Evolutionary conservation across 257 asterid genomes (phyloP).

Genomic region (Solanum medicagineum): DNA sequence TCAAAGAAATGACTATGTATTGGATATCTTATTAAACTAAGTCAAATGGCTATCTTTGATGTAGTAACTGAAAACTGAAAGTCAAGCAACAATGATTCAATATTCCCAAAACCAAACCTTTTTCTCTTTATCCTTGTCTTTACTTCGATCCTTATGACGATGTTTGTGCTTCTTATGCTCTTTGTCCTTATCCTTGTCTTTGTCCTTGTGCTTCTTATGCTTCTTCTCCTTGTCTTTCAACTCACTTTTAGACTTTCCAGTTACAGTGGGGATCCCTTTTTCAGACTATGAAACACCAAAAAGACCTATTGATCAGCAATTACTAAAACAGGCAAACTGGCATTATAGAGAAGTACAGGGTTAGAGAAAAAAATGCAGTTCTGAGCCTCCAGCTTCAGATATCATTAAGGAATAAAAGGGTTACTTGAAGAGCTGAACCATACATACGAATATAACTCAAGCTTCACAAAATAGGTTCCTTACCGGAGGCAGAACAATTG

Average conservation of each 20-base stretch:
- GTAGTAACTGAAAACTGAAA: neutral
- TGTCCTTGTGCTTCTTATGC: constrained; percentile 82
- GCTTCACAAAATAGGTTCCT: constrained; percentile 20
- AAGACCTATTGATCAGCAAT: constrained; percentile 12
- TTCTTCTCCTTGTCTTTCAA: constrained; percentile 86
- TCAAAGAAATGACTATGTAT: neutral
- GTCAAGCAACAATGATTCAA: neutral
- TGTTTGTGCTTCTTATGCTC: constrained; percentile 94
- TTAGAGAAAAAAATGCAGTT: neutral
- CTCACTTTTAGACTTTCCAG: constrained; percentile 75
- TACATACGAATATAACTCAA: neutral
- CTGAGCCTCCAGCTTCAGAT: neutral
- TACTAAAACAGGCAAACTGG: neutral
- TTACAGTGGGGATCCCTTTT: constrained; percentile 78
- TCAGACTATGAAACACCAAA: constrained; percentile 50
- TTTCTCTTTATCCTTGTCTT: constrained; percentile 95
- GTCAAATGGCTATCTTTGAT: neutral
- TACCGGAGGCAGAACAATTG: constrained; percentile 68
- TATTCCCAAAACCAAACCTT: neutral
- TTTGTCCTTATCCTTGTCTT: constrained; percentile 53
- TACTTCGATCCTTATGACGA: constrained; percentile 92
- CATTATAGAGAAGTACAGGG: neutral
- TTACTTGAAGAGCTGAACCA: neutral
- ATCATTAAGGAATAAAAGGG: neutral
- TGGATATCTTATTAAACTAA: neutral